phyloP scores from a whole-genome alignment of 192 early-diverging fungal genomes.

The Rhizophagus sp. region DNA sequence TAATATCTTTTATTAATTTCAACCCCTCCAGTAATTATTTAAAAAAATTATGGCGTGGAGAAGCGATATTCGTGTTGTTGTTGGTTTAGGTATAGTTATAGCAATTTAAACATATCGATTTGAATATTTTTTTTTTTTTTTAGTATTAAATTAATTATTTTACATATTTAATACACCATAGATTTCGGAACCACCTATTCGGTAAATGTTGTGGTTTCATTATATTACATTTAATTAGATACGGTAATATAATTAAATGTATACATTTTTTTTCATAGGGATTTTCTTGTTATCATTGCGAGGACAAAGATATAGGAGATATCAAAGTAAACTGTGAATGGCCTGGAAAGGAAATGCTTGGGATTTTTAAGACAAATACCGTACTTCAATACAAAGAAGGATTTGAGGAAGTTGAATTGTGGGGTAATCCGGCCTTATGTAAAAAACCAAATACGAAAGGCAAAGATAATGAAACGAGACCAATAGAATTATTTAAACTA shows the following conservation, averaged over 20 bases:
- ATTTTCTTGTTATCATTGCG: no score
- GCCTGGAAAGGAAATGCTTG: background rate
- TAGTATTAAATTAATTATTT: background rate
- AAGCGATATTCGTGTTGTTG: no score
- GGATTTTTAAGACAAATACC: background rate
- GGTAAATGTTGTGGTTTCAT: background rate
- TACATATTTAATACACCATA: background rate
- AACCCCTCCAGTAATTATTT: no score
- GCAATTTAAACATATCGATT: background rate
- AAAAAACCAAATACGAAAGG: background rate
- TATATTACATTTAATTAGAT: background rate
- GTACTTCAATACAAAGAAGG: background rate
- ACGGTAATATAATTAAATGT: no score
- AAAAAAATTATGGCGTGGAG: no score
- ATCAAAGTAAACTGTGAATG: background rate
- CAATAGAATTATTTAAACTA: background rate
- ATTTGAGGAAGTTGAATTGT: background rate
- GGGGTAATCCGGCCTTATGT: background rate
- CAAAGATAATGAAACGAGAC: background rate
- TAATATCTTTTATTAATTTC: no score
- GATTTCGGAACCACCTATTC: conserved; percentile 3
- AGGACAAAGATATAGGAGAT: background rate
- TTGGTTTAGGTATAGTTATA: no score
- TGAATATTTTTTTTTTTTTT: no score
- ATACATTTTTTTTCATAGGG: no score